Base-by-base conservation (phyloP, 331 rosid genomes). In the Malus hybrid region DNA sequence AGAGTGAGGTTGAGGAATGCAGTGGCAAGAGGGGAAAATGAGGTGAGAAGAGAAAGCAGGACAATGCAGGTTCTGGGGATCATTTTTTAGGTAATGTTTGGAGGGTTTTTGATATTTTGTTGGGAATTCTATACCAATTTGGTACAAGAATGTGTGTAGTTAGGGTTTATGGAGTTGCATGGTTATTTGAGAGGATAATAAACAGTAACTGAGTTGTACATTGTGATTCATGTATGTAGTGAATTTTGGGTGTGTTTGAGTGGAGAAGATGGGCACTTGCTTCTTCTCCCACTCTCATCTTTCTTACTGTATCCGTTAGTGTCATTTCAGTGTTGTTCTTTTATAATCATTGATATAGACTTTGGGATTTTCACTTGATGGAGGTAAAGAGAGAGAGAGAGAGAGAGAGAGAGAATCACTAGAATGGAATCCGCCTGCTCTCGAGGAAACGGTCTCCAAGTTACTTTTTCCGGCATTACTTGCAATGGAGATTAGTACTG, bases 1-100 rank as follows among this genome's bases (percentile, higher is more conserved):
- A 94, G 92, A 74, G 96, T 92, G 79, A 90, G 67, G 86, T 91
- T 94, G 79, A 88, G 84, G 81, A 74, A 67, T 65, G 93, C 81
- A 27, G 57, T 10, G 56, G 73, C 86, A 36, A 80, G 84, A 2
- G 67, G 79, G 11, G 75, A 72, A 61, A 85, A 66, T 3, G 85
- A 85, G 73, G 69, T 76, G 11, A 94, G 79, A 76, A 86, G 60
- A 54, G 69, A 83, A 72, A 85, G 46, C 8, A 86, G 61, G 52
- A 87, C 72, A 91, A 91, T 91, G 95, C 87, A 90, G 80, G 54
- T 77, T 72, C 73, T 77, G 72, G 72, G 69, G 18, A 88, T 75
- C 97, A 93, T 88, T 56, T 84, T 91, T 50, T 66, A 39, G 74
- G 44, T 62, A 70, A 85, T 39, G 77, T 70, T 61, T 48, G 56